These are phyloP conservation scores for Kondoa subrosea DNA, from an alignment of 768 basidiomycete species.

Conservation along the genomic window DNA sequence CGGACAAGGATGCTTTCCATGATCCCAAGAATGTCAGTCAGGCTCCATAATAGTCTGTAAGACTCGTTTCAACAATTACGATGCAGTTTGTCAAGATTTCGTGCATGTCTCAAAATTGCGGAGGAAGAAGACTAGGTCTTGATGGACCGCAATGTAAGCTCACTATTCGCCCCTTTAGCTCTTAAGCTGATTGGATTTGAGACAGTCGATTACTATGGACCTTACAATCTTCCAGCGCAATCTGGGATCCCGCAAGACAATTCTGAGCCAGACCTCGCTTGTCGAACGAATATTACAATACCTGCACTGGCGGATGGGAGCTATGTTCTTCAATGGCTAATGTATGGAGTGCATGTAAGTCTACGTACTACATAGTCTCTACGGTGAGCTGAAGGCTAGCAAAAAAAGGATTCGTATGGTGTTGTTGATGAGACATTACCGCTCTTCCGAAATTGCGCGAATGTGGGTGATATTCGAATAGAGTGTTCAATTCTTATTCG, in stretches of 20 bases:
- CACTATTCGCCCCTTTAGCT: no score
- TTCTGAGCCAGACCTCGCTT: neutral
- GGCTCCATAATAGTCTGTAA: neutral
- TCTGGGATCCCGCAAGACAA: neutral
- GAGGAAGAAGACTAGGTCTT: neutral
- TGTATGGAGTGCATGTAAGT: neutral
- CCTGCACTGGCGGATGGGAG: neutral
- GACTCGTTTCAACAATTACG: neutral
- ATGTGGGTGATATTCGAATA: no score
- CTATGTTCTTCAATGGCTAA: neutral
- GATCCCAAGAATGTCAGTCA: neutral
- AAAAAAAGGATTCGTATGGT: neutral
- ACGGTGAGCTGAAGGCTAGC: neutral
- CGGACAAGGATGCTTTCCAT: neutral
- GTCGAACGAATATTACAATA: neutral
- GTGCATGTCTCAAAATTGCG: neutral
- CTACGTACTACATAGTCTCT: neutral
- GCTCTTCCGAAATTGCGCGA: no score
- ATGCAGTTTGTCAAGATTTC: neutral
- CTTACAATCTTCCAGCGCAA: neutral
- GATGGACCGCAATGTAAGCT: no score
- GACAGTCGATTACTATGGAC: neutral
- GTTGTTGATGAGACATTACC: neutral
- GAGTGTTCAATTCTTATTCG: no score
- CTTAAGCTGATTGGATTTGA: no score